A percentile compares a stretch with the other conserved stretches of the same genome.
These are phyloP conservation scores for Olyra latifolia DNA, from an alignment of 176 grass and related monocot species.

Conservation along the genomic window DNA sequence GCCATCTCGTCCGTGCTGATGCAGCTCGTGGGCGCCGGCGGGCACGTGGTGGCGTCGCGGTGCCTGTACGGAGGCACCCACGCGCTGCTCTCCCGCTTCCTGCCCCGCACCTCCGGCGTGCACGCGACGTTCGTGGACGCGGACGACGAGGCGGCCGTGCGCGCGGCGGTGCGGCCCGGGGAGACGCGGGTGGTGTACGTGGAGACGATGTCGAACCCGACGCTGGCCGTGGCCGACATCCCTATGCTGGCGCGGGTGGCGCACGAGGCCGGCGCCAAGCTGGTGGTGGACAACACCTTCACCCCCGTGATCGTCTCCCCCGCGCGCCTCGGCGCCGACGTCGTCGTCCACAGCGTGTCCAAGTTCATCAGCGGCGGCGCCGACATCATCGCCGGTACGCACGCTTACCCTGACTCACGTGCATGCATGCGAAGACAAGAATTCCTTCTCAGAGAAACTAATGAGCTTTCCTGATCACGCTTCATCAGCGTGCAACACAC, in stretches of 20 bases:
- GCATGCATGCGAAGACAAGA: slow-evolving; percentile 3
- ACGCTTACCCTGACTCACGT: not conserved
- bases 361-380: slow-evolving; percentile 99
- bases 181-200: slow-evolving; percentile 81
- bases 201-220: slow-evolving; percentile 91
- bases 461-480: not conserved
- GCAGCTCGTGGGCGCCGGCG: slow-evolving; percentile 78
- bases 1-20: slow-evolving; percentile 81
- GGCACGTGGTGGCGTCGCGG: slow-evolving; percentile 81
- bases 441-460: not conserved
- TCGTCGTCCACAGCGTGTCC: slow-evolving; percentile 95
- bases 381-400: slow-evolving; percentile 88
- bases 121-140: slow-evolving; percentile 71
- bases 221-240: slow-evolving; percentile 79
- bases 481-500: not conserved
- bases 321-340: slow-evolving; percentile 77
- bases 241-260: slow-evolving; percentile 75
- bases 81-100: slow-evolving; percentile 81
- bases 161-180: slow-evolving; percentile 53
- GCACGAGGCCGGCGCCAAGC: slow-evolving; percentile 72
- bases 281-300: slow-evolving; percentile 97
- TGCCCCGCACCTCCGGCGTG: slow-evolving; percentile 61
- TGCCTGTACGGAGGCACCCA: slow-evolving; percentile 98
- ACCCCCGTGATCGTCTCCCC: slow-evolving; percentile 80
- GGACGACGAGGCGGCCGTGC: slow-evolving; percentile 71